phyloP scores from a whole-genome alignment of 176 grass and related monocot genomes.

The Triticum aestivum region IWGSC_CS_RefSeq_v2.1 NC_057796.1:296556009-296556508 shows the following conservation, averaged over 20 bases:
- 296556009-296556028: not conserved
- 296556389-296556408: not conserved
- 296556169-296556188: not conserved
- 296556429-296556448: not conserved
- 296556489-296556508: not conserved
- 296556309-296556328: not conserved
- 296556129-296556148: not conserved
- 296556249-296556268: slow-evolving; percentile 5
- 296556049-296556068: not conserved
- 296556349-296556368: not conserved
- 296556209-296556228: not conserved
- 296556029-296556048: not conserved
- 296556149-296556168: not conserved
- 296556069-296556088: slow-evolving; percentile 1
- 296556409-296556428: not conserved
- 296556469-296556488: not conserved
- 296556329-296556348: not conserved
- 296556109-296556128: not conserved
- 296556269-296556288: not conserved
- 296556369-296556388: slow-evolving; percentile 7
- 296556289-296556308: not conserved
- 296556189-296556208: not conserved
- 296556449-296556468: not conserved
- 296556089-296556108: not conserved
- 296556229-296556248: not conserved